These are phyloP conservation scores for Chrysoporthe cubensis DNA, from an alignment of 2,329 filamentous ascomycete genomes.

Conservation along the genomic window DNA sequence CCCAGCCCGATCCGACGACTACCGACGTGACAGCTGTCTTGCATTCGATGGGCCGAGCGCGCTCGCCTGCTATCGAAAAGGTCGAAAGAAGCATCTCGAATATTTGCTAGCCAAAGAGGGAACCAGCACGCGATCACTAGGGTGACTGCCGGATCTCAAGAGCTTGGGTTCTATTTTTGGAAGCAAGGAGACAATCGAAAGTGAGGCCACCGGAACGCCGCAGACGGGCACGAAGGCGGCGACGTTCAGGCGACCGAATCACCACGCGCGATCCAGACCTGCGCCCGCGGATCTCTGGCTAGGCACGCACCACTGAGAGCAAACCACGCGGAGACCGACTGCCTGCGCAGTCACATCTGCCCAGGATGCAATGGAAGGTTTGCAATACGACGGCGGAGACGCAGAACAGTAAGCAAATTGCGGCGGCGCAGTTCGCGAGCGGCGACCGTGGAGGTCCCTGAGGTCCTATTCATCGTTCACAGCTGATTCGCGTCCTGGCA, in stretches of 20 bases:
- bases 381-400: slow-evolving; percentile 29
- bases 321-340: slow-evolving; percentile 12
- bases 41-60: slow-evolving; percentile 1
- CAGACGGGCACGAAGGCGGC: background rate
- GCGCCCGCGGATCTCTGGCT: background rate
- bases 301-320: slow-evolving; percentile 12
- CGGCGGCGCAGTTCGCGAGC: background rate
- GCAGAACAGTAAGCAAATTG: slow-evolving; percentile 32
- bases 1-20: slow-evolving; percentile 11
- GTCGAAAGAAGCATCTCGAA: background rate
- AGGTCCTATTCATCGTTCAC: slow-evolving; percentile 37
- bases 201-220: background rate
- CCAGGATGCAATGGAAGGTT: slow-evolving; percentile 24
- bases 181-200: background rate
- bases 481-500: slow-evolving; percentile 36
- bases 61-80: background rate
- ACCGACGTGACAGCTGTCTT: background rate
- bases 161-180: slow-evolving; percentile 12
- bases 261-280: too few relatives aligned
- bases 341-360: slow-evolving; percentile 15
- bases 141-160: background rate
- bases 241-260: background rate
- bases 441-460: background rate
- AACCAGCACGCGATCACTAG: background rate
- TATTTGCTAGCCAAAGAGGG: background rate